Evolutionary conservation across 352 stramenopile genomes (phyloP).

Genomic region (Phytophthora pluvialis): DNA sequence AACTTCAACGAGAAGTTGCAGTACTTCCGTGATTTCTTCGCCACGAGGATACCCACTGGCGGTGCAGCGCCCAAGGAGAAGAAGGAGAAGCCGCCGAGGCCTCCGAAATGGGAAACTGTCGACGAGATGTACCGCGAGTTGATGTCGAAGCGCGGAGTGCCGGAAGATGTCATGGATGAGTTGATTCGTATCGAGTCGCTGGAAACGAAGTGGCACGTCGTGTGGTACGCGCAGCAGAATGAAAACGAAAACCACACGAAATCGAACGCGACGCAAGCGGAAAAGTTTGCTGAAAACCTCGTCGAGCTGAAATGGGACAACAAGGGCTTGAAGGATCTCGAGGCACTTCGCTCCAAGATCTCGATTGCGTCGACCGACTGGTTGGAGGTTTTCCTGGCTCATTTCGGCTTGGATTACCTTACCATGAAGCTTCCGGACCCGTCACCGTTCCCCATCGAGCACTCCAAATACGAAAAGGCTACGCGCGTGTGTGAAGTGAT

Average conservation of each 20-base stretch:
- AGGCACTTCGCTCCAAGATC: slow-evolving; percentile 75
- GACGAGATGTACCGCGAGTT: slow-evolving; percentile 89
- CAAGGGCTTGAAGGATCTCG: slow-evolving; percentile 75
- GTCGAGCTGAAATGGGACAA: slow-evolving; percentile 89
- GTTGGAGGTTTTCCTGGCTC: slow-evolving; percentile 74
- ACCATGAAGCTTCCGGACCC: slow-evolving; percentile 88
- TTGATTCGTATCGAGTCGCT: slow-evolving; percentile 82
- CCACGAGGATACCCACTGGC: slow-evolving; percentile 79
- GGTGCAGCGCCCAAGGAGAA: slow-evolving; percentile 67
- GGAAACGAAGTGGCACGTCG: slow-evolving; percentile 88
- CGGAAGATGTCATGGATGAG: slow-evolving; percentile 87
- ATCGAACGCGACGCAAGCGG: slow-evolving; percentile 60
- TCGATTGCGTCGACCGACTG: slow-evolving; percentile 74
- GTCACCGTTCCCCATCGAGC: slow-evolving; percentile 82
- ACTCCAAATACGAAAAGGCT: slow-evolving; percentile 81
- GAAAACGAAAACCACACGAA: slow-evolving; percentile 75
- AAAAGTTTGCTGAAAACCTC: slow-evolving; percentile 74
- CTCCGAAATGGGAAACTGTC: slow-evolving; percentile 71
- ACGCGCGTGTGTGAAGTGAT: slow-evolving; percentile 80
- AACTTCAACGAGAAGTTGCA: slow-evolving; percentile 89
- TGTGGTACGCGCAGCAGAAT: slow-evolving; percentile 86
- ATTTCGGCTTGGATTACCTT: slow-evolving; percentile 85
- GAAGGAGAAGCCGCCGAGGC: slow-evolving; percentile 71
- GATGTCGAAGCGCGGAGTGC: slow-evolving; percentile 78
- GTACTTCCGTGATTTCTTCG: slow-evolving; percentile 88